Percentiles rank a stretch among this genome's conserved stretches.
Evolutionary conservation across 2,329 filamentous ascomycete species (phyloP).

Genomic region (Fusarium anthophilum): DNA sequence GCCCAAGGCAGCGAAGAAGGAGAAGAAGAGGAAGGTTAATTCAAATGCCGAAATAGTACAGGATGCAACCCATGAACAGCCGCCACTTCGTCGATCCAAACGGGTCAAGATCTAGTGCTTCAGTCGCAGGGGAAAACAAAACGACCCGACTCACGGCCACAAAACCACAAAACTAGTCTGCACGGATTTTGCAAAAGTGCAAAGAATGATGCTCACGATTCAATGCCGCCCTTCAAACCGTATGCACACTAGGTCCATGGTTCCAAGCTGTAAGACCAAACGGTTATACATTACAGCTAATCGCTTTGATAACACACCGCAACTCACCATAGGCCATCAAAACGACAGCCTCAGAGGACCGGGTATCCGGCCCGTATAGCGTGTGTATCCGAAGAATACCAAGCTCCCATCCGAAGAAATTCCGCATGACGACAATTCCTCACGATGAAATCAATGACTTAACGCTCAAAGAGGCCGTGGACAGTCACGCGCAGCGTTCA

Average conservation of each 20-base stretch:
- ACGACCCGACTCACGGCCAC: not conserved
- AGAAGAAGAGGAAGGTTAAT: constrained; percentile 38
- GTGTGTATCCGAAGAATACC: constrained; percentile 38
- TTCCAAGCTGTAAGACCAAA: not conserved
- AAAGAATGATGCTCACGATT: not conserved
- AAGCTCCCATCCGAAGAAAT: constrained; percentile 38
- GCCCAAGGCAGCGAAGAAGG: not conserved
- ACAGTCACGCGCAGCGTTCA: not conserved
- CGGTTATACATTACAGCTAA: not conserved
- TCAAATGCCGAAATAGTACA: constrained; percentile 5
- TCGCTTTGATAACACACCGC: not conserved
- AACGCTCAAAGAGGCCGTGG: constrained; percentile 9
- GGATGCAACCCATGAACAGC: constrained; percentile 23
- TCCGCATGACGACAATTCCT: constrained; percentile 22
- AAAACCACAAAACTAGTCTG: not conserved
- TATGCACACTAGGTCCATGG: not conserved
- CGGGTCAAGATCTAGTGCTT: constrained; percentile 28
- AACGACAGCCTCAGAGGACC: constrained; percentile 5
- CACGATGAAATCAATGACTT: constrained; percentile 9
- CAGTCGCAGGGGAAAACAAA: not conserved
- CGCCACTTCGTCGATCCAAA: constrained; percentile 39
- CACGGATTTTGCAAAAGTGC: not conserved
- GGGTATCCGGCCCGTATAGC: constrained; percentile 39
- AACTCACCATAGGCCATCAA: constrained; percentile 1
- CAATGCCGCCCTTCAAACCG: not conserved